Conservation (phyloP, 805 yeast genomes). For the Spathaspora gorwiae region DNA sequence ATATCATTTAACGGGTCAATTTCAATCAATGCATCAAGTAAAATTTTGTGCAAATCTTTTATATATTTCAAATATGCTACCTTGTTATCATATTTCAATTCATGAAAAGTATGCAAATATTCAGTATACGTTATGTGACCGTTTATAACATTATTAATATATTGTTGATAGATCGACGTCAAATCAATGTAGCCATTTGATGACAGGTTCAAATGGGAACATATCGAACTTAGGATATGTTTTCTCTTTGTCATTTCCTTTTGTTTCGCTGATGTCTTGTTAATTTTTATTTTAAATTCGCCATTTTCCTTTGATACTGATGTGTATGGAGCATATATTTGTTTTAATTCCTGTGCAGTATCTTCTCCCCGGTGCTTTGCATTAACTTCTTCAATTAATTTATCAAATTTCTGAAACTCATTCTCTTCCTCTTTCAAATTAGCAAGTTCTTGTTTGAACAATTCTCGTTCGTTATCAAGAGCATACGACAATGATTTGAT, state of each 20-base stretch:
- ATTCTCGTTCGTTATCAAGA: constrained; percentile 1
- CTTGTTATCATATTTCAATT: constrained; percentile 22
- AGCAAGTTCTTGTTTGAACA: constrained; percentile 8
- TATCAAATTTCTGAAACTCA: constrained; percentile 13
- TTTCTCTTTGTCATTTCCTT: constrained; percentile 26
- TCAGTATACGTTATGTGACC: constrained; percentile 40
- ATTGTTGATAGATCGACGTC: constrained; percentile 44
- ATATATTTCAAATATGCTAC: constrained; percentile 45
- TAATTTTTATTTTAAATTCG: constrained; percentile 3
- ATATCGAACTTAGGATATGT: constrained; percentile 46
- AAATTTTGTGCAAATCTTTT: constrained; percentile 42
- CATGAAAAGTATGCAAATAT: constrained; percentile 45
- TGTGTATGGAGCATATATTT: constrained; percentile 22
- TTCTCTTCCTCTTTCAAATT: constrained; percentile 11
- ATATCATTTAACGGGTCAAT: too few species aligned
- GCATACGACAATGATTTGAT: constrained; percentile 6
- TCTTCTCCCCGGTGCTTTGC: constrained; percentile 1
- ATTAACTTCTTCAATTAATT: constrained; percentile 5
- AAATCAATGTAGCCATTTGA: constrained; percentile 64
- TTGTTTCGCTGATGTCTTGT: constrained; percentile 11
- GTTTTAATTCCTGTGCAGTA: constrained; percentile 9
- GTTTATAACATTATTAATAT: constrained; percentile 42
- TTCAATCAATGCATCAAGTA: constrained; percentile 43
- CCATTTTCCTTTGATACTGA: constrained; percentile 2
- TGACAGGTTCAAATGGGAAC: constrained; percentile 42